phyloP scores from a whole-genome alignment of 768 basidiomycete species.

The Trametes sanguinea region DNA sequence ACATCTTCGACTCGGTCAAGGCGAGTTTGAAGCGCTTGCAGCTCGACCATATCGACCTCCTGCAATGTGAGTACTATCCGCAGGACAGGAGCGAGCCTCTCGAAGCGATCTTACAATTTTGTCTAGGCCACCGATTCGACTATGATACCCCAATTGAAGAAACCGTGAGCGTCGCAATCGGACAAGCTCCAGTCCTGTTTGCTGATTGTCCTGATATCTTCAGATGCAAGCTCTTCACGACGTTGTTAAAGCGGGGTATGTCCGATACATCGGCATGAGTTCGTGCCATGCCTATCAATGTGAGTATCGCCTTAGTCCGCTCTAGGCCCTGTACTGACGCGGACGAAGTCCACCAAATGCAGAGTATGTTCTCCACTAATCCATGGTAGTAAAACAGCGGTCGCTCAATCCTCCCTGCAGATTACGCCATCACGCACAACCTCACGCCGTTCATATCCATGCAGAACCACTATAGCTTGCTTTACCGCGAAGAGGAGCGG shows the following conservation, averaged over 20 bases:
- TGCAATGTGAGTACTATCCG: constrained; percentile 53
- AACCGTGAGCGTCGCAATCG: constrained; percentile 21
- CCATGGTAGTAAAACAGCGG: accelerated
- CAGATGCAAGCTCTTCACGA: constrained; percentile 48
- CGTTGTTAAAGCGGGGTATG: constrained; percentile 46
- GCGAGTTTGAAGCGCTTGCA: constrained; percentile 67
- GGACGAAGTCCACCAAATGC: constrained; percentile 35
- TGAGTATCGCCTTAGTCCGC: constrained; percentile 3
- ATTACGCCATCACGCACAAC: constrained; percentile 41
- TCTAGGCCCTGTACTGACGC: neutral
- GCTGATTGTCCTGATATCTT: neutral
- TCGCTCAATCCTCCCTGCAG: constrained; percentile 20
- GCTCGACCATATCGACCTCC: constrained; percentile 73
- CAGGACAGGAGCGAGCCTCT: no score
- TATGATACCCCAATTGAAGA: constrained; percentile 39
- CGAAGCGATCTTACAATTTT: no score
- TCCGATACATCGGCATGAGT: constrained; percentile 43
- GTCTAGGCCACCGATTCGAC: constrained; percentile 3
- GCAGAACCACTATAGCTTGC: constrained; percentile 60
- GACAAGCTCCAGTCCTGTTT: neutral
- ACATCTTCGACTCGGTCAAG: constrained; percentile 72
- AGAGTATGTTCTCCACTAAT: constrained; percentile 22
- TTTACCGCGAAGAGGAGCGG: constrained; percentile 64
- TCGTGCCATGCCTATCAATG: constrained; percentile 41
- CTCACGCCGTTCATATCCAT: constrained; percentile 60